phyloP scores from a whole-genome alignment of 768 basidiomycete species.

The Macrolepiota fuliginosa region DNA sequence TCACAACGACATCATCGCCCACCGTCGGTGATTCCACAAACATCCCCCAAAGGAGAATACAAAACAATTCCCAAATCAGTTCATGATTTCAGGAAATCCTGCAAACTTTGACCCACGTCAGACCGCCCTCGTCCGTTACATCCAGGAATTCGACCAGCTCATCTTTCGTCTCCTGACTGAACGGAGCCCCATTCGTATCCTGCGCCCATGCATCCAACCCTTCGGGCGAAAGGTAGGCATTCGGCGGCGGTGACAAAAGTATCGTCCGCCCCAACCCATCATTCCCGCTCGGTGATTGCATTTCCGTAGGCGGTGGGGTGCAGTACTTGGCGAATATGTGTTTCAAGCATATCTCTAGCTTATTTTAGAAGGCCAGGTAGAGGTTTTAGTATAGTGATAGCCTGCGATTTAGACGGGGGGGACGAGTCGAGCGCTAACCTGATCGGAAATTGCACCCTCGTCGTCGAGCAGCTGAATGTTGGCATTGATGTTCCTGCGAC shows the following conservation, averaged over 20 bases:
- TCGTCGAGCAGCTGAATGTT: conserved; percentile 62
- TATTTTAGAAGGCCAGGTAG: conserved; percentile 5
- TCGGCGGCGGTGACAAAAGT: conserved; percentile 46
- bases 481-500: conserved; percentile 43
- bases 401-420: neutral
- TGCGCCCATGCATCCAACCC: conserved; percentile 74
- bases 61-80: conserved; percentile 1
- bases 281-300: conserved; percentile 5
- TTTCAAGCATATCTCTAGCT: conserved; percentile 69
- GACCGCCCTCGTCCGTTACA: conserved; percentile 63
- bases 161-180: conserved; percentile 72
- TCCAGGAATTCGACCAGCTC: conserved; percentile 77
- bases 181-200: conserved; percentile 83
- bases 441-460: conserved; percentile 64
- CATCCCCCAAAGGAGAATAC: neutral
- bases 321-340: conserved; percentile 84
- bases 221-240: conserved; percentile 55
- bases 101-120: conserved; percentile 56
- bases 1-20: conserved; percentile 2
- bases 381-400: conserved; percentile 1
- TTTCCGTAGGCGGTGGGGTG: conserved; percentile 34
- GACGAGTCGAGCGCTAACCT: conserved; percentile 37
- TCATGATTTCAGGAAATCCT: neutral
- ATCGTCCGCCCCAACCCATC: conserved; percentile 11
- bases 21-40: neutral